These are phyloP conservation scores for Elaeis oleifera DNA, from an alignment of 202 grass and related monocot genomes.

Conservation along the genomic window DNA sequence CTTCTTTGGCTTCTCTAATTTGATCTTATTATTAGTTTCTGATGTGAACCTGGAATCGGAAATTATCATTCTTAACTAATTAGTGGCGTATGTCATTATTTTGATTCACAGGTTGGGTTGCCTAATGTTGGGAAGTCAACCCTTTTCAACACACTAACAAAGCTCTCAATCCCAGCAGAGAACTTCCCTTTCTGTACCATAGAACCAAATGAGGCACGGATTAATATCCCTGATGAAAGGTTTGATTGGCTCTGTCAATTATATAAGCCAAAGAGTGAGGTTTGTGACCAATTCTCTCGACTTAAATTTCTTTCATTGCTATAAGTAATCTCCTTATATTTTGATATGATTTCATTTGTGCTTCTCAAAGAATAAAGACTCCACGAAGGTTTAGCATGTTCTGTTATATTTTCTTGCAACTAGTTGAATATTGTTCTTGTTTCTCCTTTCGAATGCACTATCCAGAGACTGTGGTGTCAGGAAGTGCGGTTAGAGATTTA, in stretches of 20 bases:
- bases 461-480: no score
- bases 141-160: slow-evolving; percentile 92
- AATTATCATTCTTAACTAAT: neutral
- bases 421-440: no score
- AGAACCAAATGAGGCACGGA: slow-evolving; percentile 86
- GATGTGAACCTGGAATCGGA: neutral
- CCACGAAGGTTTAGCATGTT: no score
- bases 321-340: no score
- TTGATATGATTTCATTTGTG: no score
- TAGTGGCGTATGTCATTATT: neutral
- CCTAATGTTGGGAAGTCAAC: slow-evolving; percentile 99
- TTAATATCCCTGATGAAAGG: slow-evolving; percentile 75
- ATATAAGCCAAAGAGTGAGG: slow-evolving; percentile 93
- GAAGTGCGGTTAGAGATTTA: no score
- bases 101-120: slow-evolving; percentile 69
- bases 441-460: no score
- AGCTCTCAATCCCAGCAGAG: slow-evolving; percentile 87
- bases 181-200: slow-evolving; percentile 99
- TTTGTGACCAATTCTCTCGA: slow-evolving; percentile 26
- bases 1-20: no score
- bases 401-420: no score
- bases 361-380: no score
- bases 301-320: no score
- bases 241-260: slow-evolving; percentile 97
- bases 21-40: no score